These are phyloP conservation scores for Chlorociboria aeruginascens DNA, from an alignment of 495 filamentous ascomycete species.

Conservation along the genomic window DNA sequence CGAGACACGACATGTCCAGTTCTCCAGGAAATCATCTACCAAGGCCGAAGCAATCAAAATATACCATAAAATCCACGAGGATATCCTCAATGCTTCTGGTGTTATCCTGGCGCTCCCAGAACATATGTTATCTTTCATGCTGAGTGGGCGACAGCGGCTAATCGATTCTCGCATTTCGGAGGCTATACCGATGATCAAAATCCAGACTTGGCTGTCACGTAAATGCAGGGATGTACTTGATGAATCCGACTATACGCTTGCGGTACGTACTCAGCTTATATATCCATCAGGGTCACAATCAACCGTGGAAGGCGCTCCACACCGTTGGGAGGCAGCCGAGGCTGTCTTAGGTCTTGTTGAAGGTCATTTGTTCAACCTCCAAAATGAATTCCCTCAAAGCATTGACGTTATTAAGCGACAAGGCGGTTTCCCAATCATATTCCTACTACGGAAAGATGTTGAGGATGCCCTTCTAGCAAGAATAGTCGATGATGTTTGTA, in stretches of 20 bases:
- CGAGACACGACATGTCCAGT: slow-evolving; percentile 7
- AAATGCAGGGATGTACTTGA: slow-evolving; percentile 6
- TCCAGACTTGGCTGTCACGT: slow-evolving; percentile 1
- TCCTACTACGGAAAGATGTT: slow-evolving; percentile 26
- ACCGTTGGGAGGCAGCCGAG: slow-evolving; percentile 19
- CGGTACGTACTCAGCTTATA: slow-evolving; percentile 6
- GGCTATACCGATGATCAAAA: slow-evolving; percentile 1
- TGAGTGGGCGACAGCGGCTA: slow-evolving; percentile 6
- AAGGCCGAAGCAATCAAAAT: not conserved
- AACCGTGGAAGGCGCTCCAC: slow-evolving; percentile 6
- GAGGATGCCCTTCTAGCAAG: slow-evolving; percentile 23
- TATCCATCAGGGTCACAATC: slow-evolving; percentile 9
- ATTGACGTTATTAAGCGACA: slow-evolving; percentile 27
- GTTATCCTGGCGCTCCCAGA: slow-evolving; percentile 11
- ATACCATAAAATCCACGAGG: not conserved
- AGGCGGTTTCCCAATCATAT: slow-evolving; percentile 27
- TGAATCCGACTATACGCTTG: slow-evolving; percentile 7
- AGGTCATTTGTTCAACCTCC: slow-evolving; percentile 21
- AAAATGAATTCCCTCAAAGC: slow-evolving; percentile 20
- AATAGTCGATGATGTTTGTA: slow-evolving; percentile 22
- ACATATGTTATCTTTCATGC: slow-evolving; percentile 11
- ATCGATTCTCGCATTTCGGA: not conserved
- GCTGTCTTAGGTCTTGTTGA: slow-evolving; percentile 29
- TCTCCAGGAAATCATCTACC: slow-evolving; percentile 7
- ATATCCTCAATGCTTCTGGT: slow-evolving; percentile 1